Conservation (phyloP, 805 yeast species). For the Candida incommunis region DNA sequence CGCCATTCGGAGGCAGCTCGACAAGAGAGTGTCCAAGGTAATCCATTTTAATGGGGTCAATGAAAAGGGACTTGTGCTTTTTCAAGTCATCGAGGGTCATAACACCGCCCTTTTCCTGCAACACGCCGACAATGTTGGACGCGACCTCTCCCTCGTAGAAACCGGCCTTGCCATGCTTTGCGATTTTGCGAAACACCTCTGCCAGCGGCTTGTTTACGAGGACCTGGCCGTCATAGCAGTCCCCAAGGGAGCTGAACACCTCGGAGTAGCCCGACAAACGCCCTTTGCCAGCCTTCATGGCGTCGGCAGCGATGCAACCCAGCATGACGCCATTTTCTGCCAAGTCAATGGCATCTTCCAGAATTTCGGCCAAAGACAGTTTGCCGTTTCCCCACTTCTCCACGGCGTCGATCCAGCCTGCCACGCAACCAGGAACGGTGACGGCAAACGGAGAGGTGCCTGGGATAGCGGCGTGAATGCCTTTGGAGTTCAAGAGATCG, state of each 20-base stretch:
- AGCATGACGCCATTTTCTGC: slow-evolving; percentile 59
- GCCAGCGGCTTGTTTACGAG: slow-evolving; percentile 41
- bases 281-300: slow-evolving; percentile 32
- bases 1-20: slow-evolving; percentile 81
- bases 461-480: slow-evolving; percentile 33
- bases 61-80: slow-evolving; percentile 43
- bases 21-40: slow-evolving; percentile 37
- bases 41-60: slow-evolving; percentile 45
- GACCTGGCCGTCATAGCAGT: slow-evolving; percentile 38
- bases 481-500: slow-evolving; percentile 32
- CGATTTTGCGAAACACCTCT: slow-evolving; percentile 35
- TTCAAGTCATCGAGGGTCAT: slow-evolving; percentile 41
- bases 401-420: slow-evolving; percentile 64
- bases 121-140: slow-evolving; percentile 41
- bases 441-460: slow-evolving; percentile 40
- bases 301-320: slow-evolving; percentile 37
- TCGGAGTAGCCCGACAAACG: slow-evolving; percentile 25
- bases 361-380: slow-evolving; percentile 39
- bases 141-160: slow-evolving; percentile 65
- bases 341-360: slow-evolving; percentile 34
- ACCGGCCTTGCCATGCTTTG: slow-evolving; percentile 44
- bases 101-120: slow-evolving; percentile 40
- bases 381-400: slow-evolving; percentile 63
- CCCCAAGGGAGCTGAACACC: slow-evolving; percentile 22
- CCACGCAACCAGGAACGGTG: slow-evolving; percentile 68